Evolutionary conservation across 192 early-diverging fungal species (phyloP).

Genomic region (Coemansia sp.): DNA sequence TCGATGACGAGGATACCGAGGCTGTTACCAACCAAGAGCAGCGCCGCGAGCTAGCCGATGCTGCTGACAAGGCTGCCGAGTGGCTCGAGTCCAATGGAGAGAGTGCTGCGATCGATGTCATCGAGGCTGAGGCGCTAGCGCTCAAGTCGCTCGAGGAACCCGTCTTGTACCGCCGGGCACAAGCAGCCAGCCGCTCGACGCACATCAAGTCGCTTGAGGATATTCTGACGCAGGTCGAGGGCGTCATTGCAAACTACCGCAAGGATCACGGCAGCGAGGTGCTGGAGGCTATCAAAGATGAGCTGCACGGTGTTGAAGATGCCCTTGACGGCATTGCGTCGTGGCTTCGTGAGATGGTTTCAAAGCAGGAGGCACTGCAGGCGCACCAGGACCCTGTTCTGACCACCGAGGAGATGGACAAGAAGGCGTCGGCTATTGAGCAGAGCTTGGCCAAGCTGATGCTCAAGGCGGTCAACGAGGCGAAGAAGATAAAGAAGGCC

Average conservation of each 20-base stretch:
- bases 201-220: conserved; percentile 49
- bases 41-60: conserved; percentile 58
- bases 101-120: conserved; percentile 49
- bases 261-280: conserved; percentile 55
- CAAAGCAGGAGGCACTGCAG: conserved; percentile 56
- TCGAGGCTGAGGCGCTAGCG: conserved; percentile 34
- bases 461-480: conserved; percentile 58
- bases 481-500: conserved; percentile 14
- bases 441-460: conserved; percentile 54
- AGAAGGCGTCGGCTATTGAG: conserved; percentile 51
- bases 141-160: conserved; percentile 49
- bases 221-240: conserved; percentile 50
- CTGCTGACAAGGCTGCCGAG: conserved; percentile 60
- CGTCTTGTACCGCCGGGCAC: conserved; percentile 42
- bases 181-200: conserved; percentile 58
- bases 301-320: conserved; percentile 53
- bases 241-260: conserved; percentile 22
- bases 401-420: conserved; percentile 53
- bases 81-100: conserved; percentile 88
- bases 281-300: conserved; percentile 28
- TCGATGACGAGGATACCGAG: conserved; percentile 70
- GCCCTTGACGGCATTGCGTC: conserved; percentile 36
- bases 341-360: conserved; percentile 65
- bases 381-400: conserved; percentile 65
- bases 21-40: conserved; percentile 69